Base-by-base conservation (phyloP, 768 basidiomycete genomes). In the Kwoniella heveanensis region DNA sequence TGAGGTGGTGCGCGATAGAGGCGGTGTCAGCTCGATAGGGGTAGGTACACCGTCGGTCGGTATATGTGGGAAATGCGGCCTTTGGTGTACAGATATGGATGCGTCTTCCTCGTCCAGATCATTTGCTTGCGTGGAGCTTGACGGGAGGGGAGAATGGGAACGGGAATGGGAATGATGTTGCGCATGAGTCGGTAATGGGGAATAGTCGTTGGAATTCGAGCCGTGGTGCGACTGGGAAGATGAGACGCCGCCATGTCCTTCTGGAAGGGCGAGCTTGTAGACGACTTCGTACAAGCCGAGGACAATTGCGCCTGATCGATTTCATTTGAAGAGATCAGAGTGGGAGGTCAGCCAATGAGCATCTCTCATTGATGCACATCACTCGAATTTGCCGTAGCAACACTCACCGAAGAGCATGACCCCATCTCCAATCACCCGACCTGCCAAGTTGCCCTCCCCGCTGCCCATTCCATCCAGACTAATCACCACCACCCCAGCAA, bases 401-500 rank as follows among this genome's bases (percentile, higher is more conserved):
- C 9, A 68, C 72, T 62, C 57, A 67, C 79, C 79, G 53, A 68
- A 50, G 37, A 78, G 57, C 79, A 80, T 80, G 65, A 80, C 62
- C 46, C 68, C 25, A 65, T 80, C 77, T 1, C 79, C 79, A 15
- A 80, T 67, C 60, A 60, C 56, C 47, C 58, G 49, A 24, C 32
- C 36, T 44, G 36, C 37, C 56, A 55, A 1, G 36, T 60, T 81
- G 67, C 81, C 83, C 53, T 81, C 68, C 80, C 83, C 67, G 17
- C 30, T 44, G 39, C 26, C 55, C 22, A 55, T 22, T 21, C 70
- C 70, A 27, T 91, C 91, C 67, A 95, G 92, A 21, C 92, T 87
- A 58, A 96, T 90, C 2, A 85, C 83, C 39, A 89, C 74, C 7
- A 91, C 91, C 7, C 95, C 95, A 0, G 86, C 63, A 32, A 89